A percentile compares a stretch with the other conserved stretches of the same genome.
phyloP scores from a whole-genome alignment of 257 asterid genomes.

The Fraxinus pennsylvanica region DNA sequence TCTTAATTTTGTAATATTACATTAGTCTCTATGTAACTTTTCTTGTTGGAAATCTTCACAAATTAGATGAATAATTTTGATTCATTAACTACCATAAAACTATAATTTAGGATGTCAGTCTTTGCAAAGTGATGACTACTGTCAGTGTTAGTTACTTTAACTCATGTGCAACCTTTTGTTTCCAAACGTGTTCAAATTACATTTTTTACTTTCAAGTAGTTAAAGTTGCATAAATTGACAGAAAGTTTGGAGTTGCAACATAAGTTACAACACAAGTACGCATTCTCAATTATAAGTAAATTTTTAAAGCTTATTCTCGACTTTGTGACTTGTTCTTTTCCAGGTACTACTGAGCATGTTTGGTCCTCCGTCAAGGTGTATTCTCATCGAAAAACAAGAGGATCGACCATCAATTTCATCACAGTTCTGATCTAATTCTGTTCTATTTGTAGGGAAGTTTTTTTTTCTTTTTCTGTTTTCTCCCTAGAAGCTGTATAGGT shows the following conservation, averaged over 20 bases:
- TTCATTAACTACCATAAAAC: too few species aligned
- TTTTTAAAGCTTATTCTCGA: not conserved
- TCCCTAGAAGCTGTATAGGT: constrained; percentile 13
- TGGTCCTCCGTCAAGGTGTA: constrained; percentile 95
- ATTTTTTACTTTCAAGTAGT: too few species aligned
- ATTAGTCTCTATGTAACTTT: too few species aligned
- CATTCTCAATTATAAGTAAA: not conserved
- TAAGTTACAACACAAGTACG: not conserved
- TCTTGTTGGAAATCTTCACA: too few species aligned
- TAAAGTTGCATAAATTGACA: too few species aligned
- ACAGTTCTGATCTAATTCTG: constrained; percentile 46
- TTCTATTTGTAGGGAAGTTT: constrained; percentile 6
- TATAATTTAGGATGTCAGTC: too few species aligned
- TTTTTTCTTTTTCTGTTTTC: not conserved
- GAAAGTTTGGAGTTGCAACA: not conserved
- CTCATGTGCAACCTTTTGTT: too few species aligned
- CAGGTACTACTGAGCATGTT: constrained; percentile 91
- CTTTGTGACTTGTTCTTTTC: constrained; percentile 18
- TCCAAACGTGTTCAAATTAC: not conserved
- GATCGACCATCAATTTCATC: constrained; percentile 90
- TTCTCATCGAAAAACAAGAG: constrained; percentile 88
- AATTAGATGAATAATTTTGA: too few species aligned
- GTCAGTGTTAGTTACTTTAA: too few species aligned
- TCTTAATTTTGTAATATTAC: too few species aligned
- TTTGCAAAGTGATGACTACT: too few species aligned